These are phyloP conservation scores for Boletus subcaerulescens DNA, from an alignment of 768 basidiomycete genomes.

Conservation along the genomic window DNA sequence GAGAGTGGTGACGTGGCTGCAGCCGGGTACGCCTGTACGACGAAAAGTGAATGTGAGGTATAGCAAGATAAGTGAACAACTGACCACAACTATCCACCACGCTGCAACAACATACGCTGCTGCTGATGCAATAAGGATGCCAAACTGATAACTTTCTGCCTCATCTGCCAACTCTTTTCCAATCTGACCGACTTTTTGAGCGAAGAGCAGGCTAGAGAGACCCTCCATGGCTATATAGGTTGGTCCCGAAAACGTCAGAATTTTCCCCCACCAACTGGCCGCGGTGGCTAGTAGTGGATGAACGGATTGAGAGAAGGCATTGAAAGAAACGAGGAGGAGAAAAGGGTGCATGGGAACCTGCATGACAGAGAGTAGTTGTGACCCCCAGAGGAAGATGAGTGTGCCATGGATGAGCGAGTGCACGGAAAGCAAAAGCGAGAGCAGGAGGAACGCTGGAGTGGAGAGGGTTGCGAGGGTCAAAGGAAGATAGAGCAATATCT, in stretches of 20 bases:
- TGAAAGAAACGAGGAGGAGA: conserved; percentile 83
- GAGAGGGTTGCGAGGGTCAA: conserved; percentile 83
- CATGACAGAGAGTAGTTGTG: conserved; percentile 66
- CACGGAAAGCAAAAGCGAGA: conserved; percentile 71
- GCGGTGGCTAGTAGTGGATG: conserved; percentile 55
- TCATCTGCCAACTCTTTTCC: conserved; percentile 70
- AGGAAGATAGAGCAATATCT: conserved; percentile 81
- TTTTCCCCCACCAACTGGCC: conserved; percentile 69
- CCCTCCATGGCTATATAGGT: conserved; percentile 82
- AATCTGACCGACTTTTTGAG: conserved; percentile 75
- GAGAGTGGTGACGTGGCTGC: conserved; percentile 83
- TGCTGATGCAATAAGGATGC: conserved; percentile 70
- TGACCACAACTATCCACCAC: conserved; percentile 81
- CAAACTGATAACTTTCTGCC: conserved; percentile 76
- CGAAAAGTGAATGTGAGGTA: conserved; percentile 9
- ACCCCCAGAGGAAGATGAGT: conserved; percentile 67
- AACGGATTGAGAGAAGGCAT: conserved; percentile 67
- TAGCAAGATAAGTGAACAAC: conserved; percentile 29
- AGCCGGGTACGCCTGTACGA: conserved; percentile 68
- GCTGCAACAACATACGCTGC: conserved; percentile 78
- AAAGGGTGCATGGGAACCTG: conserved; percentile 88
- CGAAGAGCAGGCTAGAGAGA: conserved; percentile 78
- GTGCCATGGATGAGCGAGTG: conserved; percentile 85
- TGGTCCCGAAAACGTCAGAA: conserved; percentile 69
- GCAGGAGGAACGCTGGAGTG: conserved; percentile 72